These are phyloP conservation scores for Myxozyma monticola DNA, from an alignment of 805 yeast species.

Conservation along the genomic window DNA sequence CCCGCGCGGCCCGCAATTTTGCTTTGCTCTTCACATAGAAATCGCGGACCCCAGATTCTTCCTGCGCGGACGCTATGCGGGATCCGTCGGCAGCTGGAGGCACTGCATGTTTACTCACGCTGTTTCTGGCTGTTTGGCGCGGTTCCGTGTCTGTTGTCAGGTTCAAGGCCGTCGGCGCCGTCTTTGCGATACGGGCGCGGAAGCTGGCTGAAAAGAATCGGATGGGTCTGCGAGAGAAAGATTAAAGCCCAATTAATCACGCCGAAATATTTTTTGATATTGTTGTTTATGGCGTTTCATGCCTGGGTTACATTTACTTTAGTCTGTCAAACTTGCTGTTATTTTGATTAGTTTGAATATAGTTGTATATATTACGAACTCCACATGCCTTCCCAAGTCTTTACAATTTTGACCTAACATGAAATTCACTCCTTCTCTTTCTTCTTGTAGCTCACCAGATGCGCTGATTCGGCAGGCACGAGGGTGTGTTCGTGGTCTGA, in stretches of 20 bases:
- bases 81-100: no score
- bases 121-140: no score
- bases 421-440: slow-evolving; percentile 24
- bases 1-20: no score
- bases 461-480: slow-evolving; percentile 41
- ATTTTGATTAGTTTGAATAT: background rate
- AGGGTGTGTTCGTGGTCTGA: slow-evolving; percentile 40
- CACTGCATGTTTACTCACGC: no score
- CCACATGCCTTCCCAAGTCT: slow-evolving; percentile 15
- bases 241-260: slow-evolving; percentile 29
- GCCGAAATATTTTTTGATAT: slow-evolving; percentile 7
- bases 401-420: background rate
- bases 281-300: slow-evolving; percentile 24
- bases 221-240: slow-evolving; percentile 2
- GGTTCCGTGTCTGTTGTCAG: no score
- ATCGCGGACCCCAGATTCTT: no score
- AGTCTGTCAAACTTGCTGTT: background rate
- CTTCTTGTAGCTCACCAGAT: slow-evolving; percentile 39
- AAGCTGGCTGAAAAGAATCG: background rate
- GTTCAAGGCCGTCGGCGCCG: no score
- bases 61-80: no score
- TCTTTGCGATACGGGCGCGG: no score
- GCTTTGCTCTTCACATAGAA: no score
- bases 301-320: slow-evolving; percentile 28
- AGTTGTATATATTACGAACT: no score